Percentiles rank a stretch among this genome's conserved stretches.
Conservation (phyloP, 2,329 filamentous ascomycete species). For the Claviceps capensis region DNA sequence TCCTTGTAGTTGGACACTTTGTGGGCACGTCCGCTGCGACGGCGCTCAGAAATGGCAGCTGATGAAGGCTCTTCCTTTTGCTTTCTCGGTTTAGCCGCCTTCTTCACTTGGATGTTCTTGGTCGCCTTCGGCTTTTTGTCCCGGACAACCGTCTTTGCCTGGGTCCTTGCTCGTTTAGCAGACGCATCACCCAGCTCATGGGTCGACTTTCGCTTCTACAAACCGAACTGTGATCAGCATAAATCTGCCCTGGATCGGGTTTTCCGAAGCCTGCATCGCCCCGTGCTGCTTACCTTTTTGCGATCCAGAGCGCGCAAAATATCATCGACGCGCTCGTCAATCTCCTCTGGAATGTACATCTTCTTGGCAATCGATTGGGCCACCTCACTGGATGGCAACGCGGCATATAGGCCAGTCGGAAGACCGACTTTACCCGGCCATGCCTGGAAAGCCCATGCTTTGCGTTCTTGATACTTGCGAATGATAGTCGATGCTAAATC, state of each 20-base stretch:
- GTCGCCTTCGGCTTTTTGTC: constrained; percentile 25
- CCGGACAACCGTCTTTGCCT: constrained; percentile 23
- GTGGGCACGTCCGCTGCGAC: constrained; percentile 40
- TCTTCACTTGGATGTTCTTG: constrained; percentile 12
- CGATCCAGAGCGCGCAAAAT: constrained; percentile 51
- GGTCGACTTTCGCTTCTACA: constrained; percentile 42
- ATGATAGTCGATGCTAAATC: constrained; percentile 77
- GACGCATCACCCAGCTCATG: constrained; percentile 34
- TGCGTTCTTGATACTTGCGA: constrained; percentile 72
- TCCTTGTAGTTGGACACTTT: constrained; percentile 38
- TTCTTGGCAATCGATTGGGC: constrained; percentile 80
- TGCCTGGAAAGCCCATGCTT: constrained; percentile 74
- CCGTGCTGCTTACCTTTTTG: constrained; percentile 41
- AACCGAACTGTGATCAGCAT: constrained; percentile 12
- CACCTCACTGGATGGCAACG: constrained; percentile 60
- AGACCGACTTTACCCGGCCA: constrained; percentile 71
- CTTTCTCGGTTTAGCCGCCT: constrained; percentile 19
- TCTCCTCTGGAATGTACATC: constrained; percentile 64
- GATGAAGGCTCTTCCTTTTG: constrained; percentile 14
- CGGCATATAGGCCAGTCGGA: constrained; percentile 63
- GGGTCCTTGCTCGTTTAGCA: constrained; percentile 24
- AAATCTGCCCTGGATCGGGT: too few species aligned
- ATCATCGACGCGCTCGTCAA: constrained; percentile 64
- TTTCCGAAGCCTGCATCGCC: too few species aligned
- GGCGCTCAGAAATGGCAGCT: constrained; percentile 31